These are phyloP conservation scores for Monosporascus sp. DNA, from an alignment of 2,329 filamentous ascomycete genomes.

Conservation along the genomic window DNA sequence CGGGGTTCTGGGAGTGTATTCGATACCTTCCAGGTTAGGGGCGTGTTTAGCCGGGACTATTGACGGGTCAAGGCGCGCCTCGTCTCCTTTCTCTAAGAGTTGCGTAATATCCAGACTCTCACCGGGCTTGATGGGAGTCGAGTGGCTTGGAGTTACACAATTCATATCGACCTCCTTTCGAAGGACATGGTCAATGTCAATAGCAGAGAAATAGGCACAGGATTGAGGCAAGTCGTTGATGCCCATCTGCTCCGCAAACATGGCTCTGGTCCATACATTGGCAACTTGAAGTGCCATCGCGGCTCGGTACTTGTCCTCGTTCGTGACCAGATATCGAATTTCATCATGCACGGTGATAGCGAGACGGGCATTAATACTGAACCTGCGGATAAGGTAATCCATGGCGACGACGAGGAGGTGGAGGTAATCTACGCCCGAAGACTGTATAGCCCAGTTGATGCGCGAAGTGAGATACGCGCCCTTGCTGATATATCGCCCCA, in stretches of 20 bases:
- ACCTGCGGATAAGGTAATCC: constrained; percentile 86
- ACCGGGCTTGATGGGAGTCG: constrained; percentile 70
- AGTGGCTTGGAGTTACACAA: constrained; percentile 86
- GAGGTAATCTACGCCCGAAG: constrained; percentile 92
- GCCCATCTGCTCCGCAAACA: constrained; percentile 95
- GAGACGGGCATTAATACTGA: constrained; percentile 77
- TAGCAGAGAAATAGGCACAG: constrained; percentile 91
- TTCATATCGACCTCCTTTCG: constrained; percentile 98
- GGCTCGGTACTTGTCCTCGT: constrained; percentile 79
- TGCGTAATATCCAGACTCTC: constrained; percentile 78
- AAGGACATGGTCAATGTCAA: constrained; percentile 93
- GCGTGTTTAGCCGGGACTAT: constrained; percentile 48
- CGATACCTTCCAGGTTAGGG: constrained; percentile 56
- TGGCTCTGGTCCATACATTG: constrained; percentile 94
- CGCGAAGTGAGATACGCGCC: constrained; percentile 91
- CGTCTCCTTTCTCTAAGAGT: constrained; percentile 67
- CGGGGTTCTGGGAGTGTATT: constrained; percentile 65
- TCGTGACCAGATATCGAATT: constrained; percentile 85
- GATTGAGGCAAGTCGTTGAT: constrained; percentile 92
- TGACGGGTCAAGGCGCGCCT: constrained; percentile 63
- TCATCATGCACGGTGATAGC: constrained; percentile 97
- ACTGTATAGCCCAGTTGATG: constrained; percentile 99
- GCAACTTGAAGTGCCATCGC: constrained; percentile 91
- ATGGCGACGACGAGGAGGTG: constrained; percentile 90
- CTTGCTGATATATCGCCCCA: constrained; percentile 80